Conservation (phyloP, 805 yeast genomes). For the Metschnikowia kunwiensis region DNA sequence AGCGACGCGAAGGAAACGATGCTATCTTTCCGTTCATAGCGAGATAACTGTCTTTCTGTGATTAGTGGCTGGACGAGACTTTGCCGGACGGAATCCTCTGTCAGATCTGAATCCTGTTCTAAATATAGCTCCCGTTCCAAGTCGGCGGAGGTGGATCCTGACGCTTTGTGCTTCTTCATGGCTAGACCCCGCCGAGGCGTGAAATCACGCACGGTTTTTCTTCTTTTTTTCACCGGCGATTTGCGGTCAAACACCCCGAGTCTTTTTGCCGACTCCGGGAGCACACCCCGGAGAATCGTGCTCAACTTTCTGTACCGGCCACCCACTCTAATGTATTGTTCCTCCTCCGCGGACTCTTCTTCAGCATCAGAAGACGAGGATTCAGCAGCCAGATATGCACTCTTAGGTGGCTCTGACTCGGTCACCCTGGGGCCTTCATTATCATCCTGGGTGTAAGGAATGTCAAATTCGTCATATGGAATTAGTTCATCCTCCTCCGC, state of each 20-base stretch:
- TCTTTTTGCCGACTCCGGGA: conserved; percentile 41
- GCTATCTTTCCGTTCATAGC: no score
- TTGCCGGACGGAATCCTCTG: not conserved
- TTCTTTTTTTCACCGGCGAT: conserved; percentile 11
- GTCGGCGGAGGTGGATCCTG: conserved; percentile 8
- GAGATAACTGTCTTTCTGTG: no score
- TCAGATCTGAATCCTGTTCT: conserved; percentile 1
- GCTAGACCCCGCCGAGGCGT: conserved; percentile 39
- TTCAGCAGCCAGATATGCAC: no score
- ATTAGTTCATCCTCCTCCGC: conserved; percentile 12
- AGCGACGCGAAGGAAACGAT: no score
- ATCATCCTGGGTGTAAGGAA: conserved; percentile 5
- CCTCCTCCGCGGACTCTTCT: conserved; percentile 9
- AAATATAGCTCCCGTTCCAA: conserved; percentile 10
- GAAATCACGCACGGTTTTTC: conserved; percentile 1
- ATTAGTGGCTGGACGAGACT: not conserved
- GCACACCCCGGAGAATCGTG: conserved; percentile 32
- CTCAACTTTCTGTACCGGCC: conserved; percentile 26
- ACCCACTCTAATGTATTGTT: conserved; percentile 18
- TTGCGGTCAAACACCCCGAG: conserved; percentile 21
- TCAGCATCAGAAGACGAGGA: not conserved
- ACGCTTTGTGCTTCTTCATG: conserved; percentile 21
- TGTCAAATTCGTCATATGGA: conserved; percentile 13
- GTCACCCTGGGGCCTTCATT: not conserved
- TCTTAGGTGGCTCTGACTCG: not conserved